These are phyloP conservation scores for Rhynchosporium secalis DNA, from an alignment of 2,329 filamentous ascomycete species.

Conservation along the genomic window DNA sequence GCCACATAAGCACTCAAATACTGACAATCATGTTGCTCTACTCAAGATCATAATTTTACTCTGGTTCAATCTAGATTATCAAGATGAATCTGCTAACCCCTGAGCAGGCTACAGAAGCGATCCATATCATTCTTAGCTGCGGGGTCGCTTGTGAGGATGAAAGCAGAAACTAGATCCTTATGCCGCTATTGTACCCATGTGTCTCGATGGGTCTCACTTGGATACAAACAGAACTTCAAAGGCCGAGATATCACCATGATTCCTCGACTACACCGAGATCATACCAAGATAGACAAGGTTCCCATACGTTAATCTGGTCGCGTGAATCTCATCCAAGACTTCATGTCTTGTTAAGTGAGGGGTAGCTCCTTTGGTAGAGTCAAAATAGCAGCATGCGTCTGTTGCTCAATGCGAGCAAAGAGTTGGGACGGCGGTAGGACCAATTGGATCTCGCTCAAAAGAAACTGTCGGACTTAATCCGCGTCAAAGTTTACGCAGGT, in stretches of 20 bases:
- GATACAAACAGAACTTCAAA: conserved; percentile 14
- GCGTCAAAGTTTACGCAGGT: conserved; percentile 9
- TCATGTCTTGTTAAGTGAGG: conserved; percentile 18
- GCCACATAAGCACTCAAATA: background rate
- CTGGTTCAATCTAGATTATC: background rate
- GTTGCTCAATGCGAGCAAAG: conserved; percentile 16
- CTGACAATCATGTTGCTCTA: background rate
- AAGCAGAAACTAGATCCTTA: conserved; percentile 11
- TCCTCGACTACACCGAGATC: conserved; percentile 5
- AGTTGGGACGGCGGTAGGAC: conserved; percentile 15
- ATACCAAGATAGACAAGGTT: background rate
- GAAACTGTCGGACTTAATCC: conserved; percentile 11
- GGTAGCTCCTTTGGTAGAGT: conserved; percentile 17
- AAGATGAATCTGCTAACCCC: background rate
- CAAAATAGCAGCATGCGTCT: background rate
- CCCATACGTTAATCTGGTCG: conserved; percentile 20
- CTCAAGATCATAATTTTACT: background rate
- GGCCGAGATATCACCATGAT: conserved; percentile 27
- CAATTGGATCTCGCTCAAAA: conserved; percentile 14
- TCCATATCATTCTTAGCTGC: conserved; percentile 18
- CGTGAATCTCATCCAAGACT: conserved; percentile 14
- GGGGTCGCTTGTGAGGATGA: conserved; percentile 22
- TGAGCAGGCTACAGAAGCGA: background rate
- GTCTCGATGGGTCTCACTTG: conserved; percentile 19
- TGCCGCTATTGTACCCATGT: conserved; percentile 15